These are phyloP conservation scores for Boechera divaricarpa DNA, from an alignment of 345 rosid genomes.

Conservation along the genomic window DNA sequence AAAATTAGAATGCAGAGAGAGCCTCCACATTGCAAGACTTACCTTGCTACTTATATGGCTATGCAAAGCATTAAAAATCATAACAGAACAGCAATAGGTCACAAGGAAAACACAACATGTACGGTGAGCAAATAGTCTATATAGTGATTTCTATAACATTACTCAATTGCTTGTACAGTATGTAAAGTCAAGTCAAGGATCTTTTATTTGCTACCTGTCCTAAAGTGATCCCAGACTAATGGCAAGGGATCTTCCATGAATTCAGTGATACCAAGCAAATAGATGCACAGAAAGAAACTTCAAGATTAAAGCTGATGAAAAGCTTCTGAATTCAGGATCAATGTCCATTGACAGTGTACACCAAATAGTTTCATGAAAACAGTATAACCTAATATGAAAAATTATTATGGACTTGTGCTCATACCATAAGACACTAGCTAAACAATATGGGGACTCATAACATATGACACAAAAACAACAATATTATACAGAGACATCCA, in stretches of 20 bases:
- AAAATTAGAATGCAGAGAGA: neutral
- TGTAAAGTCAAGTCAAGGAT: too few relatives aligned
- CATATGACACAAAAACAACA: neutral
- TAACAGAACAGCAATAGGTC: neutral
- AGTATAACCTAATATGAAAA: neutral
- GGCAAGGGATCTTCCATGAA: neutral
- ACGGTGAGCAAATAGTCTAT: neutral
- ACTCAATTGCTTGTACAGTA: neutral
- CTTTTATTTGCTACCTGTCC: too few relatives aligned
- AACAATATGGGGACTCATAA: neutral
- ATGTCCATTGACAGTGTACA: too few relatives aligned
- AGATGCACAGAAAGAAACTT: neutral
- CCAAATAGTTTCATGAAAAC: neutral
- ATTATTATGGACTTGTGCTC: neutral
- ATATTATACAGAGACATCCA: neutral
- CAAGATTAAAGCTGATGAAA: neutral
- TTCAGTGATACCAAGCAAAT: neutral
- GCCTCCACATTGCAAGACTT: too few relatives aligned
- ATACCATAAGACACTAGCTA: neutral
- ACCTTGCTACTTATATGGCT: conserved; percentile 5
- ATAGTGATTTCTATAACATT: too few relatives aligned
- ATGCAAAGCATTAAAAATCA: neutral
- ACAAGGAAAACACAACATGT: conserved; percentile 39
- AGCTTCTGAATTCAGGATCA: too few relatives aligned
- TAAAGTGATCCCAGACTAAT: neutral